Evolutionary conservation across 139 green algal species (phyloP).

Genomic region (Volvox reticuliferus): DNA sequence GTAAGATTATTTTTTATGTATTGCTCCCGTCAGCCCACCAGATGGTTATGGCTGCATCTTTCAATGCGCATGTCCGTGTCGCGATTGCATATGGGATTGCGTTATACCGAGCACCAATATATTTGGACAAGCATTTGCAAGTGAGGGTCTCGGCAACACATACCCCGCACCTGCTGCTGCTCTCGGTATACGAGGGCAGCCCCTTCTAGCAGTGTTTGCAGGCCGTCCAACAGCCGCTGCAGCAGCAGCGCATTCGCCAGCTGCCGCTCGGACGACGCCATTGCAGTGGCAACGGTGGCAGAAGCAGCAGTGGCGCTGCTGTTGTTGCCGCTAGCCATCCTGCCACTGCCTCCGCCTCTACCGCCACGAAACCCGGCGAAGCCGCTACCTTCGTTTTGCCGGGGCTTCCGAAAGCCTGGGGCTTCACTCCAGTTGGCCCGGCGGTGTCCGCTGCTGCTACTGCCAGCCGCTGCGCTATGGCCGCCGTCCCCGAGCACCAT

Average conservation of each 20-base stretch:
- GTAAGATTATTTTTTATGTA: too few relatives aligned
- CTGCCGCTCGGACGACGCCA: not conserved
- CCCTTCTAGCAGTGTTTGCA: slow-evolving; percentile 16
- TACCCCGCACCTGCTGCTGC: slow-evolving; percentile 16
- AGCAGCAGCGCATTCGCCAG: slow-evolving; percentile 5
- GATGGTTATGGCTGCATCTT: too few relatives aligned
- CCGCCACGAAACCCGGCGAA: not conserved
- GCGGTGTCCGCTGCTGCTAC: not conserved
- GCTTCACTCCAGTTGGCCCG: slow-evolving; percentile 9
- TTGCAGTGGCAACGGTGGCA: not conserved
- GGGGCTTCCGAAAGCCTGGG: not conserved
- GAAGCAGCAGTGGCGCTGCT: too few relatives aligned
- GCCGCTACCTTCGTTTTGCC: not conserved
- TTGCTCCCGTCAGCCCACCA: too few relatives aligned
- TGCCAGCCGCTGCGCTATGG: not conserved
- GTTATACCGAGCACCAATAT: too few relatives aligned
- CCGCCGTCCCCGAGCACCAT: not conserved
- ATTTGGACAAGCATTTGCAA: too few relatives aligned
- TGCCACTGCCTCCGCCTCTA: not conserved
- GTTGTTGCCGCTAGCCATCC: too few relatives aligned
- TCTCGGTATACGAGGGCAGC: not conserved
- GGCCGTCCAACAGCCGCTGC: slow-evolving; percentile 26
- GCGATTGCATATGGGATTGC: too few relatives aligned
- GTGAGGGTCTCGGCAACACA: too few relatives aligned
- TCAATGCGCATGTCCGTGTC: too few relatives aligned